These are phyloP conservation scores for Achaetomium macrosporum DNA, from an alignment of 2,329 filamentous ascomycete species.

Conservation along the genomic window DNA sequence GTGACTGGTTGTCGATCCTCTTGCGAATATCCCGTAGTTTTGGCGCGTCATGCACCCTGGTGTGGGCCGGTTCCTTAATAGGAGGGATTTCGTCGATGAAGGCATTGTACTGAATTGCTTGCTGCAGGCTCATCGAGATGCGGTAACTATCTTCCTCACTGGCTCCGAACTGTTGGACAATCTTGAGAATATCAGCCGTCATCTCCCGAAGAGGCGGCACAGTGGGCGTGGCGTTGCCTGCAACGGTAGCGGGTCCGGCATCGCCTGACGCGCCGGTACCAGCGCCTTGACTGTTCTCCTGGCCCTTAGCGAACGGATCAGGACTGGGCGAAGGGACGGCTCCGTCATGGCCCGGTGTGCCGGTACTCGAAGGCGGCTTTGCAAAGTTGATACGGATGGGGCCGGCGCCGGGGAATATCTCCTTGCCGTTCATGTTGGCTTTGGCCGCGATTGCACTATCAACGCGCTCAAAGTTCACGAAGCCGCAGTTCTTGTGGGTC, in stretches of 20 bases:
- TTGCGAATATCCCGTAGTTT: conserved; percentile 94
- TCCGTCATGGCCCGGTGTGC: conserved; percentile 83
- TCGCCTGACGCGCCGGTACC: conserved; percentile 29
- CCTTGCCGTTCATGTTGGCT: conserved; percentile 84
- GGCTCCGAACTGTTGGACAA: conserved; percentile 84
- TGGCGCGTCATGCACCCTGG: conserved; percentile 85
- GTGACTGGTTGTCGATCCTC: conserved; percentile 90
- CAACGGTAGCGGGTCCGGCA: conserved; percentile 30
- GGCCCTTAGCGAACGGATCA: conserved; percentile 65
- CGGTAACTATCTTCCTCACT: conserved; percentile 68
- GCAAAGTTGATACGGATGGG: conserved; percentile 95
- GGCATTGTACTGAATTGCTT: conserved; percentile 65
- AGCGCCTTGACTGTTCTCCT: conserved; percentile 37
- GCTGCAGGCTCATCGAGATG: conserved; percentile 68
- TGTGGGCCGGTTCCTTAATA: conserved; percentile 81
- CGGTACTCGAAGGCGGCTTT: conserved; percentile 85
- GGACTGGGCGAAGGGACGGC: conserved; percentile 87
- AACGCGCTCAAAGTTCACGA: conserved; percentile 91
- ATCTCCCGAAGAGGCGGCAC: conserved; percentile 72
- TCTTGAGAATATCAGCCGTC: conserved; percentile 74
- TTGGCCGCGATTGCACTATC: conserved; percentile 90
- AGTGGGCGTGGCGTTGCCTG: conserved; percentile 48
- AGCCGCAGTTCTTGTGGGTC: conserved; percentile 98
- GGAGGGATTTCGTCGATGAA: conserved; percentile 83
- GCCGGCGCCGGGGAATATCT: conserved; percentile 95